Conservation (phyloP, 805 yeast species). For the Wickerhamomyces mucosus region DNA sequence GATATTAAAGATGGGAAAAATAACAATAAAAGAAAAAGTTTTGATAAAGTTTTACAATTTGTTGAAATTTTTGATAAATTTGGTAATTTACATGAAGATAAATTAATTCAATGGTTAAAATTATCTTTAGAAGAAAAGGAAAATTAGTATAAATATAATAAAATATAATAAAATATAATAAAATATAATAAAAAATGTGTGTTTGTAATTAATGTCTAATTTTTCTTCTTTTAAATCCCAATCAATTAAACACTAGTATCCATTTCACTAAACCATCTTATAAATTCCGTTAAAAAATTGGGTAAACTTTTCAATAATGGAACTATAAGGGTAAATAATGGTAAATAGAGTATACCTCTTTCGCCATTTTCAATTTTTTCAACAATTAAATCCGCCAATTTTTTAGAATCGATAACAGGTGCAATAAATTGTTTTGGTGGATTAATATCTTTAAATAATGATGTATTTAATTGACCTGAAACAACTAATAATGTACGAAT, state of each 20-base stretch:
- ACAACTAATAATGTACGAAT: conserved; percentile 65
- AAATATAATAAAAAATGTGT: conserved; percentile 1
- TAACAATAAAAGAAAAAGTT: conserved; percentile 7
- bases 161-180: neutral
- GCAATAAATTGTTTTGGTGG: conserved; percentile 74
- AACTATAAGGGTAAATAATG: conserved; percentile 62
- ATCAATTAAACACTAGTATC: conserved; percentile 38
- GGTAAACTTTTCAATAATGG: conserved; percentile 68
- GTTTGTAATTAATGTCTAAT: neutral
- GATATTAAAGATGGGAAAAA: conserved; percentile 12
- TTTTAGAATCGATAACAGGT: conserved; percentile 56
- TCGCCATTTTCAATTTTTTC: conserved; percentile 49
- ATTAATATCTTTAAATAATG: conserved; percentile 62
- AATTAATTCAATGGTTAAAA: conserved; percentile 31
- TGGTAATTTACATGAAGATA: conserved; percentile 32
- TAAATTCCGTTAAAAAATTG: conserved; percentile 33
- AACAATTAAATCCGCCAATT: conserved; percentile 49
- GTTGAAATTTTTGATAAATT: conserved; percentile 28
- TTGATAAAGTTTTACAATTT: conserved; percentile 20
- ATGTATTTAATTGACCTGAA: conserved; percentile 78
- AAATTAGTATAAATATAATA: conserved; percentile 13
- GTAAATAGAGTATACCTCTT: conserved; percentile 61
- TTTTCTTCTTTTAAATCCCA: conserved; percentile 1
- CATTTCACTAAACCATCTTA: conserved; percentile 53
- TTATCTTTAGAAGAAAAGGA: conserved; percentile 9